Base-by-base conservation (phyloP, 2,329 filamentous ascomycete genomes). In the Calonectria montana region DNA sequence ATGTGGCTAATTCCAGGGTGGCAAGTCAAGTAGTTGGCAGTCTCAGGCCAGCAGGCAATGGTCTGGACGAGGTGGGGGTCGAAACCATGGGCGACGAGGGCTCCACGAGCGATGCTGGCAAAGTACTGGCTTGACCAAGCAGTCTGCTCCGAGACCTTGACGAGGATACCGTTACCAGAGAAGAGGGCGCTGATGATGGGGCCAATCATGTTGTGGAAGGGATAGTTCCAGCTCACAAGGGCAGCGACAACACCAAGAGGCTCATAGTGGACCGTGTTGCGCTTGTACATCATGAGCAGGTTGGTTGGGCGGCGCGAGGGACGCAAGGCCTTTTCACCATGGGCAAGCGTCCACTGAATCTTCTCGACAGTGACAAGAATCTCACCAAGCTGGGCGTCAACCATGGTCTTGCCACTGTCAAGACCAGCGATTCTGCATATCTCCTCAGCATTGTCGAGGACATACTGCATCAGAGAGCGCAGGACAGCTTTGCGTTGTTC, bases 151-250 rank as follows among this genome's bases (percentile, higher is more conserved):
- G 95, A 98, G 59, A 94, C 94, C 86, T 99, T 99, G 82, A 98
- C 93, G 48, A 99, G 88, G 75, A 98, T 93, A 64, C 91, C 94
- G 81, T 98, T 98, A 57, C 97, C 97, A 16, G 96, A 89, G 82
- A 98, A 98, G 63, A 98, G 89, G 18, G 94, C 92, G 76, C 94
- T 96, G 81, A 98, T 97, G 76, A 98, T 90, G 16, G 96, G 97
- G 0, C 94, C 95, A 57, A 98, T 91, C 74, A 98, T 88, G 84
- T 99, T 99, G 86, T 99, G 97, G 84, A 98, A 97, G 53, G 94
- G 92, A 82, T 95, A 98, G 86, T 99, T 99, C 97, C 97, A 99
- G 81, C 94, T 97, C 50, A 99, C 95, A 65, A 96, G 93, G 21
- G 97, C 96, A 13, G 95, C 93, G 7, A 99, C 94, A 41, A 99